Percentiles rank a stretch among this genome's conserved stretches.
These are phyloP conservation scores for Podospora didyma DNA, from an alignment of 495 filamentous ascomycete species.

Conservation along the genomic window DNA sequence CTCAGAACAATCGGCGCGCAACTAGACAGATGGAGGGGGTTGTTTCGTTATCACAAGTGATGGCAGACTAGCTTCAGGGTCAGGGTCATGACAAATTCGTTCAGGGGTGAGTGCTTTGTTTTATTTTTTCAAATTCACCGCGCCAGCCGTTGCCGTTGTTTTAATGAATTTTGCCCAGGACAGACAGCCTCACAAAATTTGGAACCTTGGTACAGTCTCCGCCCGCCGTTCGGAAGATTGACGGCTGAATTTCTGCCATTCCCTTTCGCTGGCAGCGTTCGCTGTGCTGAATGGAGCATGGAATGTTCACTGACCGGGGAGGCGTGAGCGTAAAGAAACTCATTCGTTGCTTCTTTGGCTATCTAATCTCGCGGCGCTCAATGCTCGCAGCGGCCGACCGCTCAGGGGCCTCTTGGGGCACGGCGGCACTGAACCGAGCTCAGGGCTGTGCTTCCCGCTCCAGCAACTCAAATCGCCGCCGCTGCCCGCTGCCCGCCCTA, in stretches of 20 bases:
- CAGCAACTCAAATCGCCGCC: conserved; percentile 6
- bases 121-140: conserved; percentile 1
- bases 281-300: background rate
- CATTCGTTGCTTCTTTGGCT: conserved; percentile 11
- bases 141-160: conserved; percentile 12
- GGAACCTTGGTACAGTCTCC: conserved; percentile 9
- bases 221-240: conserved; percentile 3
- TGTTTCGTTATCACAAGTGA: background rate
- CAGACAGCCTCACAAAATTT: background rate
- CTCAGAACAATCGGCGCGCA: too few relatives aligned
- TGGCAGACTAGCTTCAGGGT: background rate
- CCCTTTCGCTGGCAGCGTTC: background rate
- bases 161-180: background rate
- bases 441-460: background rate
- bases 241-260: conserved; percentile 7
- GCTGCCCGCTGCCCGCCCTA: background rate
- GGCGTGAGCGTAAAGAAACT: conserved; percentile 1
- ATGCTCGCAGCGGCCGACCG: conserved; percentile 13
- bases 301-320: too few relatives aligned
- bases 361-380: conserved; percentile 28
- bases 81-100: background rate
- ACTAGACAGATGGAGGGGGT: background rate
- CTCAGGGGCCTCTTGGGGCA: background rate
- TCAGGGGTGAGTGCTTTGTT: background rate
- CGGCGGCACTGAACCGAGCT: background rate